Conservation (phyloP, 305 asterid genomes). For the Fraxinus greggii region DNA sequence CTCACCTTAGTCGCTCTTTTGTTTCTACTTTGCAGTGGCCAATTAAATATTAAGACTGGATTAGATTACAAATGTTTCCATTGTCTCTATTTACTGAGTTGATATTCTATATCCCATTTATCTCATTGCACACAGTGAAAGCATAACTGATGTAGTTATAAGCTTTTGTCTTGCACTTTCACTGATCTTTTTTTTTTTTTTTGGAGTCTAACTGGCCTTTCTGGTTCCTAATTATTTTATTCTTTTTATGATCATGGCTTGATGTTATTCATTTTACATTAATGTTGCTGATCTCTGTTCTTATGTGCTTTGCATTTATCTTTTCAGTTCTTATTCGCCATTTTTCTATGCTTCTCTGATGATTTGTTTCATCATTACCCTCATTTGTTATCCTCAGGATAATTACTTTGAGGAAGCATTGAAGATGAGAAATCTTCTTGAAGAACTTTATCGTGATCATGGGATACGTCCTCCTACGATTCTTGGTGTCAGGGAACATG, state of each 20-base stretch:
- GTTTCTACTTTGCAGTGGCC: neutral
- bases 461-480: conserved; percentile 84
- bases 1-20: neutral
- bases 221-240: neutral
- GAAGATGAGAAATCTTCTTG: conserved; percentile 97
- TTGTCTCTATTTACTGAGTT: neutral
- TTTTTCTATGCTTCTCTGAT: neutral
- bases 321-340: neutral
- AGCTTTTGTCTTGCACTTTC: neutral
- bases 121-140: neutral
- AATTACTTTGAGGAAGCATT: conserved; percentile 96
- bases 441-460: conserved; percentile 73
- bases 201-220: neutral
- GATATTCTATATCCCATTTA: neutral
- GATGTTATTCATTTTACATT: neutral
- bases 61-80: neutral
- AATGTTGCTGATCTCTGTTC: neutral
- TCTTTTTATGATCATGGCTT: neutral
- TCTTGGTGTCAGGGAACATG: conserved; percentile 98
- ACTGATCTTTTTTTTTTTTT: neutral
- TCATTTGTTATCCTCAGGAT: conserved; percentile 48
- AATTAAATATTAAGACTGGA: neutral
- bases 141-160: neutral
- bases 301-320: neutral
- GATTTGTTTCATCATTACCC: conserved; percentile 15